phyloP scores from a whole-genome alignment of 148 eudicot species.

The Rhododendron simsii region DNA sequence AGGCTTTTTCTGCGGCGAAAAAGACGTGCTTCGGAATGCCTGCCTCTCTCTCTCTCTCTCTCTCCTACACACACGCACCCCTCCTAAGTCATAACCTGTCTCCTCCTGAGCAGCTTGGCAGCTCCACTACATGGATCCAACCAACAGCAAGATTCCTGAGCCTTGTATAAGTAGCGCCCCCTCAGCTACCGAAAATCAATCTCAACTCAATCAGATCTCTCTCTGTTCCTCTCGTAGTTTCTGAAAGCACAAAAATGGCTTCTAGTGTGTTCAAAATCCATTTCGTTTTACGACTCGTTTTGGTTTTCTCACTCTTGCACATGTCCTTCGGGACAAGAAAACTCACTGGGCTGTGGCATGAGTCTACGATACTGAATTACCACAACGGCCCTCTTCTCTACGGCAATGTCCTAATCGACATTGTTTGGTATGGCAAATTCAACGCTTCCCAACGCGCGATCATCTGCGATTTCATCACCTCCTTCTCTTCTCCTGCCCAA shows the following conservation, averaged over 20 bases:
- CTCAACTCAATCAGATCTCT: not conserved
- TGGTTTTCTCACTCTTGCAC: not conserved
- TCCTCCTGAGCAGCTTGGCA: not conserved
- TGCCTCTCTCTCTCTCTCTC: not conserved
- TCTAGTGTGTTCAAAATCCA: not conserved
- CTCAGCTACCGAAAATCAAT: not conserved
- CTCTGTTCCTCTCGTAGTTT: not conserved
- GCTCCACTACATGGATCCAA: not conserved
- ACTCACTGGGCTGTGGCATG: not conserved
- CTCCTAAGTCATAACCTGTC: not conserved
- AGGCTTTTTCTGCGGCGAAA: not conserved
- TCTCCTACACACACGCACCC: not conserved
- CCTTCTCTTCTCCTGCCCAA: slow-evolving; percentile 14
- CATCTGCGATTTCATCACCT: slow-evolving; percentile 33
- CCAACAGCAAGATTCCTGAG: not conserved
- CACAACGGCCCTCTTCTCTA: slow-evolving; percentile 30
- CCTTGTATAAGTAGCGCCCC: not conserved
- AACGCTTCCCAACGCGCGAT: slow-evolving; percentile 31
- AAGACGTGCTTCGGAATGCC: not conserved
- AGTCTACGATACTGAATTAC: not conserved
- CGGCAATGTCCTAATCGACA: slow-evolving; percentile 30
- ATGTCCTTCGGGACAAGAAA: not conserved
- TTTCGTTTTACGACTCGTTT: not conserved
- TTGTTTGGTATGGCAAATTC: slow-evolving; percentile 48
- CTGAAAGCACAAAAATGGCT: not conserved